Conservation (phyloP, 2,329 filamentous ascomycete genomes). For the Colletotrichum tabaci region DNA sequence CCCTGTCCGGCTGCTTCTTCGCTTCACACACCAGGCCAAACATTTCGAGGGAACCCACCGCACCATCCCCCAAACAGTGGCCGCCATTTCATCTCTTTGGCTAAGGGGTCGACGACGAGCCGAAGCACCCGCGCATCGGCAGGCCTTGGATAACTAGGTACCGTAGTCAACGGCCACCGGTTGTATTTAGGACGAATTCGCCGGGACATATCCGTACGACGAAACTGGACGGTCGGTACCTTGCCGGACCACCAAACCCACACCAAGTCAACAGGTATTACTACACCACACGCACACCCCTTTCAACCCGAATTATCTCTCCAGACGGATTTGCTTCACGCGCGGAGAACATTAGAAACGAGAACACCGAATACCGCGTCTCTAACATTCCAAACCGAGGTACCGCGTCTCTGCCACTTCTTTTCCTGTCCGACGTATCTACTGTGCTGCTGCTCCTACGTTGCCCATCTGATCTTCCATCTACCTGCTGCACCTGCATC, state of each 20-base stretch:
- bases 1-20: slow-evolving; percentile 26
- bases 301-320: slow-evolving; percentile 7
- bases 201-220: slow-evolving; percentile 27
- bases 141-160: neutral
- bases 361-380: slow-evolving; percentile 1
- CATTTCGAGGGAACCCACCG: slow-evolving; percentile 20
- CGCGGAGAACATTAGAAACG: slow-evolving; percentile 16
- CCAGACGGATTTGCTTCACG: slow-evolving; percentile 13
- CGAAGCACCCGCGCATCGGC: slow-evolving; percentile 35
- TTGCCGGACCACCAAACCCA: neutral
- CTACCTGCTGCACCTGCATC: neutral
- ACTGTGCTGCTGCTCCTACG: neutral
- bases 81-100: neutral
- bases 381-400: neutral
- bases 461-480: neutral
- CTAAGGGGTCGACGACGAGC: slow-evolving; percentile 14
- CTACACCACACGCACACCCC: neutral
- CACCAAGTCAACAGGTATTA: slow-evolving; percentile 17
- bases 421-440: neutral
- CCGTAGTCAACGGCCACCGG: slow-evolving; percentile 29
- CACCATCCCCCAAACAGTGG: slow-evolving; percentile 22
- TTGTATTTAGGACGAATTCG: slow-evolving; percentile 37
- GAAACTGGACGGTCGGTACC: slow-evolving; percentile 22
- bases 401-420: neutral
- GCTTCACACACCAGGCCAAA: slow-evolving; percentile 23